Conservation (phyloP, 306 rosid species). For the Cucumis hystrix region DNA sequence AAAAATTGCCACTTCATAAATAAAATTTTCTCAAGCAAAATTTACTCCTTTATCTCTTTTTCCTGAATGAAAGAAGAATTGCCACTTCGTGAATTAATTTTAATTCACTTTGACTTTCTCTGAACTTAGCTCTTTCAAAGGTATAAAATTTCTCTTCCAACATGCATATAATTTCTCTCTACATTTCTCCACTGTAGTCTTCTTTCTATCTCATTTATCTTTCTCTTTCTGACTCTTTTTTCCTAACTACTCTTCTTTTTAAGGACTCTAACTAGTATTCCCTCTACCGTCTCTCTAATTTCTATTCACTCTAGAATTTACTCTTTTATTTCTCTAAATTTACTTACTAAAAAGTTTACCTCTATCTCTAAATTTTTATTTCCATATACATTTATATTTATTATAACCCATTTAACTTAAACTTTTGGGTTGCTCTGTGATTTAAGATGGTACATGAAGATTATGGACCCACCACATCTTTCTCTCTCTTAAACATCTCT, state of each 20-base stretch:
- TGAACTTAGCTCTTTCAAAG: background rate
- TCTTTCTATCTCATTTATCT: background rate
- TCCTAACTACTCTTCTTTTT: background rate
- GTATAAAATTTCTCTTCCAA: background rate
- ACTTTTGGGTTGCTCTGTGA: too few species aligned
- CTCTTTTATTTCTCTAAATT: too few species aligned
- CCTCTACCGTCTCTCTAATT: background rate
- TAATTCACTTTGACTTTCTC: background rate
- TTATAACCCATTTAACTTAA: too few species aligned
- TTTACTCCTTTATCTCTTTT: background rate
- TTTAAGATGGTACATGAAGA: too few species aligned
- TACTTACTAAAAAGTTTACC: too few species aligned
- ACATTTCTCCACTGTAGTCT: too few species aligned
- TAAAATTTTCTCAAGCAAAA: too few species aligned
- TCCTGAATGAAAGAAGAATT: background rate
- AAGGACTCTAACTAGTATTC: background rate
- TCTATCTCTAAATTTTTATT: background rate
- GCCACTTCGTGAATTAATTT: too few species aligned
- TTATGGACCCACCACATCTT: too few species aligned
- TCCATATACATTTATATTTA: background rate
- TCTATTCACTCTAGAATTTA: too few species aligned
- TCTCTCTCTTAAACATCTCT: background rate
- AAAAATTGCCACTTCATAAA: too few species aligned
- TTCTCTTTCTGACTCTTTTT: too few species aligned
- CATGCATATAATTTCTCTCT: background rate